Evolutionary conservation across 2,329 filamentous ascomycete species (phyloP).

Genomic region (Neocatenulostroma microsporum): DNA sequence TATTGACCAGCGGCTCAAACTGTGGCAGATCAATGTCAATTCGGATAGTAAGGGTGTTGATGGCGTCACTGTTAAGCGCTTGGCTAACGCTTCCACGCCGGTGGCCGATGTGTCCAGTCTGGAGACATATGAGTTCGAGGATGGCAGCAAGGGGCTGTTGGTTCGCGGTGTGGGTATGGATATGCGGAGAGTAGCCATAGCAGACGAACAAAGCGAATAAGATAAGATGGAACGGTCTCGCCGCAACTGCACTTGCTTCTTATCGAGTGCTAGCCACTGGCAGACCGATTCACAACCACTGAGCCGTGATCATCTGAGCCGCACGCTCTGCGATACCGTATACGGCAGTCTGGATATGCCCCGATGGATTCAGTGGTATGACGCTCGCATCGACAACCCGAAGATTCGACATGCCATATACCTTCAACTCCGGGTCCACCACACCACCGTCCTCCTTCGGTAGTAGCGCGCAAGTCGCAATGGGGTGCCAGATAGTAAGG

Average conservation of each 20-base stretch:
- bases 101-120: constrained; percentile 51
- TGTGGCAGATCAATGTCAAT: constrained; percentile 36
- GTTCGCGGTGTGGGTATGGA: constrained; percentile 47
- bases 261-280: no score
- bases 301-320: constrained; percentile 15
- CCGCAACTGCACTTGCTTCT: no score
- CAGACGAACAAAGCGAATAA: no score
- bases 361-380: constrained; percentile 10
- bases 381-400: constrained; percentile 23
- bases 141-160: constrained; percentile 26
- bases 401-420: constrained; percentile 19
- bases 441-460: constrained; percentile 16
- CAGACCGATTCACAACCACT: no score
- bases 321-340: constrained; percentile 25
- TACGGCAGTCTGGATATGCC: constrained; percentile 17
- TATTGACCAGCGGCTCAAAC: constrained; percentile 42
- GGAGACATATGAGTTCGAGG: constrained; percentile 29
- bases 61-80: constrained; percentile 26
- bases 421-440: constrained; percentile 15
- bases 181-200: constrained; percentile 6
- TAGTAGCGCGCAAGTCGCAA: constrained; percentile 27
- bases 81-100: constrained; percentile 34
- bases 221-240: constrained; percentile 22
- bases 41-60: constrained; percentile 14
- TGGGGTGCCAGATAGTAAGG: constrained; percentile 26